Conservation (phyloP, 257 asterid species). For the Solanum pennellii region DNA sequence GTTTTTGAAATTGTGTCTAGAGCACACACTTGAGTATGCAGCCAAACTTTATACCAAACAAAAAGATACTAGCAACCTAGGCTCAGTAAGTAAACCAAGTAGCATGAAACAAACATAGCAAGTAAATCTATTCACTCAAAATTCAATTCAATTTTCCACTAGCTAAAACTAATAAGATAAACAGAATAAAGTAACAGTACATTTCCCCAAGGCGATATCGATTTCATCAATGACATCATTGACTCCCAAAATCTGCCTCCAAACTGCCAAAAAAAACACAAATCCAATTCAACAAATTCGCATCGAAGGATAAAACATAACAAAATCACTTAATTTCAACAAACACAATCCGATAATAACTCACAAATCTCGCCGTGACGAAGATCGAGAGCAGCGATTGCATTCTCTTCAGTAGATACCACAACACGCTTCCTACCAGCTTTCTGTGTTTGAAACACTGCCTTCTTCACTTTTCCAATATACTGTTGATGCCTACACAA, state of each 20-base stretch:
- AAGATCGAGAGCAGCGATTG: constrained; percentile 91
- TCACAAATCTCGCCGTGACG: constrained; percentile 93
- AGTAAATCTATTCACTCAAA: background rate
- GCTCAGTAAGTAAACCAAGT: background rate
- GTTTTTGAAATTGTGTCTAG: background rate
- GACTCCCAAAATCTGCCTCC: constrained; percentile 94
- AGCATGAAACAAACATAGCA: background rate
- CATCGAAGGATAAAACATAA: background rate
- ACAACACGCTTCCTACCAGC: constrained; percentile 88
- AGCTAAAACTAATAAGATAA: background rate
- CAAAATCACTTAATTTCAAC: background rate
- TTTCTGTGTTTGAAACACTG: constrained; percentile 92
- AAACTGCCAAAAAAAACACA: constrained; percentile 41
- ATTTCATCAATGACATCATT: constrained; percentile 64
- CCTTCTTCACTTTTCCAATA: constrained; percentile 92
- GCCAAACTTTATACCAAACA: background rate
- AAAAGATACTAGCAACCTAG: background rate
- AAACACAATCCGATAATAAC: background rate
- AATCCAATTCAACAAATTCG: background rate
- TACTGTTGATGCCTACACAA: constrained; percentile 82
- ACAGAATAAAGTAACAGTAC: constrained; percentile 24
- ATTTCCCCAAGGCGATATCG: constrained; percentile 79
- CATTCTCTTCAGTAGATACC: constrained; percentile 92
- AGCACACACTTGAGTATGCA: background rate
- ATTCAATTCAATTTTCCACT: background rate